A percentile compares a stretch with the other conserved stretches of the same genome.
These are phyloP conservation scores for Penicillium crystallinum DNA, from an alignment of 495 filamentous ascomycete species.

Conservation along the genomic window DNA sequence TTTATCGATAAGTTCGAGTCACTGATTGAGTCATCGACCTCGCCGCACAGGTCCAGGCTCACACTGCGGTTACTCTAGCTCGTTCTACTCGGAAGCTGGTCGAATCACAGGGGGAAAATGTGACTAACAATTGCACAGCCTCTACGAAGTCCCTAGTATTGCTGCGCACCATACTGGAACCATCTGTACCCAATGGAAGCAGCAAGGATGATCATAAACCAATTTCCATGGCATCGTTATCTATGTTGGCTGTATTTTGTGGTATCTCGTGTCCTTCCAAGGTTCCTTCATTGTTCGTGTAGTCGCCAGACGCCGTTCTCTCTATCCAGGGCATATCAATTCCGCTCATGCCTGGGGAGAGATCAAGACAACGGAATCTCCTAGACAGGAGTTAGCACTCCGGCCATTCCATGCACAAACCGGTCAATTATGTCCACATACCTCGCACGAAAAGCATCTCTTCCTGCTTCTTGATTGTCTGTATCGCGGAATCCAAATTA, in stretches of 20 bases:
- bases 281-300: constrained; percentile 3
- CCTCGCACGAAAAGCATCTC: constrained; percentile 99
- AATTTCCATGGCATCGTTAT: constrained; percentile 30
- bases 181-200: neutral
- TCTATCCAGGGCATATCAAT: constrained; percentile 12
- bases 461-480: constrained; percentile 93
- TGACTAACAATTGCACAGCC: constrained; percentile 10
- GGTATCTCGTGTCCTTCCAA: constrained; percentile 19
- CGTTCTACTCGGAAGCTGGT: constrained; percentile 5
- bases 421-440: constrained; percentile 36
- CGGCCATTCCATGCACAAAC: neutral
- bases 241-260: constrained; percentile 21
- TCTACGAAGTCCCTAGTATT: neutral
- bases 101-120: constrained; percentile 15
- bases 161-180: neutral
- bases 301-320: constrained; percentile 23
- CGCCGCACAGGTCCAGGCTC: neutral
- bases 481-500: constrained; percentile 10
- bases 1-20: constrained; percentile 38
- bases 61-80: no score
- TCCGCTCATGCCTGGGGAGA: constrained; percentile 62
- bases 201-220: constrained; percentile 14
- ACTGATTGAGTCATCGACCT: constrained; percentile 27
- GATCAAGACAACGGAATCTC: constrained; percentile 94
- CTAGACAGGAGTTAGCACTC: constrained; percentile 38